Percentiles rank a stretch among this genome's conserved stretches.
Evolutionary conservation across 305 asterid genomes (phyloP).

Genomic region (Solanum aculeatissimum): DNA sequence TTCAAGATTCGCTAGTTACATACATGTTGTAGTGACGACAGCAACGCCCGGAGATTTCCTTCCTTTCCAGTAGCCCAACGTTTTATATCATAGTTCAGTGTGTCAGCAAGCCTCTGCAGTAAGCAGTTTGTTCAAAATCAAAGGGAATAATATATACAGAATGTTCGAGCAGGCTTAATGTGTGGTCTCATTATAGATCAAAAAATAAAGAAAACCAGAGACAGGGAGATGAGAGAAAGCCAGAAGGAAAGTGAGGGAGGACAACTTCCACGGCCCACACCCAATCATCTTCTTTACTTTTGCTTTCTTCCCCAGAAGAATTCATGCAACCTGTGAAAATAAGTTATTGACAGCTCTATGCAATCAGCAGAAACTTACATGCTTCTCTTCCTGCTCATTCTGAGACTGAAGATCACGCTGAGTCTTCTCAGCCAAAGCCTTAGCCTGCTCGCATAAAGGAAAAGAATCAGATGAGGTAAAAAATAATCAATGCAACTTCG

Average conservation of each 20-base stretch:
- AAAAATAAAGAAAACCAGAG: background rate
- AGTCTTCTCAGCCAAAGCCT: constrained; percentile 82
- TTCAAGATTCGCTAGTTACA: background rate
- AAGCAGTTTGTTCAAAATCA: background rate
- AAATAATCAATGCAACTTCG: background rate
- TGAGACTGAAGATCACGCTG: constrained; percentile 73
- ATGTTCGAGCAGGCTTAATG: background rate
- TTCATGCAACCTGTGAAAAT: background rate
- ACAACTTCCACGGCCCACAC: background rate
- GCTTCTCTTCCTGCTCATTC: constrained; percentile 77
- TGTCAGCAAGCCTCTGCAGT: constrained; percentile 65
- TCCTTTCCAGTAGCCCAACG: constrained; percentile 95
- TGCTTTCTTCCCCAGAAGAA: background rate
- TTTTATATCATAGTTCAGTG: constrained; percentile 59
- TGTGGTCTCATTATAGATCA: background rate
- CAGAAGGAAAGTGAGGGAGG: background rate
- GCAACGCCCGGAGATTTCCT: constrained; percentile 76
- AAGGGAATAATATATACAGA: background rate
- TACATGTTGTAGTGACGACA: constrained; percentile 85
- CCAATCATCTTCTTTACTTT: background rate
- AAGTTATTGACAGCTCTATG: background rate
- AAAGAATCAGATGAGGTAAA: background rate
- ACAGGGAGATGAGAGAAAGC: background rate
- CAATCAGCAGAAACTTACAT: constrained; percentile 37
- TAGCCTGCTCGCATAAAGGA: constrained; percentile 41